Evolutionary conservation across 805 yeast species (phyloP).

Genomic region (Zygoascus ofunaensis): DNA sequence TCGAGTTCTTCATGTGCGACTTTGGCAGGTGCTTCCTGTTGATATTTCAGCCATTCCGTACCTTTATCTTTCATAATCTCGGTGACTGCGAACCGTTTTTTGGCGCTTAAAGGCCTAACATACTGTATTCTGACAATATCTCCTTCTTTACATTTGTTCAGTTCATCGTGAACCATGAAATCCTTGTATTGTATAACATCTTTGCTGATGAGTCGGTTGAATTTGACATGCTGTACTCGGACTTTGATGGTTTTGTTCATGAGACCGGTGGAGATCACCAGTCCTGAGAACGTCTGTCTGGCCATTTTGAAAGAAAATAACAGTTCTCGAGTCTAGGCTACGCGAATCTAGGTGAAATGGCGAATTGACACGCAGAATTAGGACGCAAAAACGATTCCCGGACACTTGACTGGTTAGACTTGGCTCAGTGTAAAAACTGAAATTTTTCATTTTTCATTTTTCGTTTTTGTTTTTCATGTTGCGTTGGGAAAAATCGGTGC

Average conservation of each 20-base stretch:
- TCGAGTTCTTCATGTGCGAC: conserved; percentile 58
- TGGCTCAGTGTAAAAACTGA: no score
- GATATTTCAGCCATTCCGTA: conserved; percentile 79
- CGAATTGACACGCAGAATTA: no score
- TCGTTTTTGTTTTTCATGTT: no score
- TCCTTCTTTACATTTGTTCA: conserved; percentile 84
- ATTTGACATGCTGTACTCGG: conserved; percentile 68
- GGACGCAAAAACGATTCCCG: no score
- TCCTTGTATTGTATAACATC: conserved; percentile 72
- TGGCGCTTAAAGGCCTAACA: conserved; percentile 71
- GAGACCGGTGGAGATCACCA: conserved; percentile 91
- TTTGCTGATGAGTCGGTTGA: conserved; percentile 43
- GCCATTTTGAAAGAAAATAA: conserved; percentile 70
- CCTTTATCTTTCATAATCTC: conserved; percentile 85
- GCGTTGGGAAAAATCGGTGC: no score
- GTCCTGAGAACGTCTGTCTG: conserved; percentile 82
- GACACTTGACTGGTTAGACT: no score
- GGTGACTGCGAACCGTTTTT: conserved; percentile 83
- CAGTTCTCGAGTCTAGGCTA: no score
- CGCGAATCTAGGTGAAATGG: no score
- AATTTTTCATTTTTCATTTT: no score
- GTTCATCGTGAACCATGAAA: conserved; percentile 89
- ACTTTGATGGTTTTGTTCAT: conserved; percentile 95
- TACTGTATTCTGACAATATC: conserved; percentile 86
- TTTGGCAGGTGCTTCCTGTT: conserved; percentile 57